These are phyloP conservation scores for Hymenoscyphus fructigenus DNA, from an alignment of 2,329 filamentous ascomycete species.

Conservation along the genomic window DNA sequence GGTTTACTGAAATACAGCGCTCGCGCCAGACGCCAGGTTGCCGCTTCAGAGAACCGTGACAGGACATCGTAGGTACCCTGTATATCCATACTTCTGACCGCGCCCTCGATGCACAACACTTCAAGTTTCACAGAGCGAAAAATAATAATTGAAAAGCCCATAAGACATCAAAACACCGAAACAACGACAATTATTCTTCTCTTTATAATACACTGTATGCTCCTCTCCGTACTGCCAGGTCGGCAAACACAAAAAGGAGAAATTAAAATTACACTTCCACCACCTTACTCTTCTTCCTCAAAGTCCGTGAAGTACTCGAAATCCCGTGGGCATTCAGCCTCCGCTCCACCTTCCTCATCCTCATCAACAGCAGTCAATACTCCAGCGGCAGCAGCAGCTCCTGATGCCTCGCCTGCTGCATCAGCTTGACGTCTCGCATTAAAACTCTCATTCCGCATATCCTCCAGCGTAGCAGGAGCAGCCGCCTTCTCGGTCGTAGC, in stretches of 20 bases:
- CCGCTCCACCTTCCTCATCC: constrained; percentile 70
- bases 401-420: constrained; percentile 26
- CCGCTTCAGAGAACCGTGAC: too few species aligned
- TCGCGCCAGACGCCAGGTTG: too few species aligned
- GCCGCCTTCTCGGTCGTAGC: constrained; percentile 61
- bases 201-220: constrained; percentile 21
- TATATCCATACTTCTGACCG: too few species aligned
- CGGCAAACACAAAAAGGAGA: constrained; percentile 9
- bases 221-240: constrained; percentile 4
- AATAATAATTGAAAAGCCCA: not conserved
- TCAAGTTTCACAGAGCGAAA: too few species aligned
- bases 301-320: constrained; percentile 72
- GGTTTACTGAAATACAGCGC: too few species aligned
- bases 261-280: constrained; percentile 28
- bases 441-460: constrained; percentile 34
- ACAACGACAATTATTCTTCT: not conserved
- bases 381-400: constrained; percentile 69
- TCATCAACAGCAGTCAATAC: constrained; percentile 88
- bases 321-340: constrained; percentile 66
- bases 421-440: constrained; percentile 44
- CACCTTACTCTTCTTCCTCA: constrained; percentile 30
- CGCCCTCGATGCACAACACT: too few species aligned
- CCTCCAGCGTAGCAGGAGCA: constrained; percentile 36
- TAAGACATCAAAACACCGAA: not conserved
- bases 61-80: too few species aligned